Base-by-base conservation (phyloP, 768 basidiomycete species). In the Mrakia frigida region DNA sequence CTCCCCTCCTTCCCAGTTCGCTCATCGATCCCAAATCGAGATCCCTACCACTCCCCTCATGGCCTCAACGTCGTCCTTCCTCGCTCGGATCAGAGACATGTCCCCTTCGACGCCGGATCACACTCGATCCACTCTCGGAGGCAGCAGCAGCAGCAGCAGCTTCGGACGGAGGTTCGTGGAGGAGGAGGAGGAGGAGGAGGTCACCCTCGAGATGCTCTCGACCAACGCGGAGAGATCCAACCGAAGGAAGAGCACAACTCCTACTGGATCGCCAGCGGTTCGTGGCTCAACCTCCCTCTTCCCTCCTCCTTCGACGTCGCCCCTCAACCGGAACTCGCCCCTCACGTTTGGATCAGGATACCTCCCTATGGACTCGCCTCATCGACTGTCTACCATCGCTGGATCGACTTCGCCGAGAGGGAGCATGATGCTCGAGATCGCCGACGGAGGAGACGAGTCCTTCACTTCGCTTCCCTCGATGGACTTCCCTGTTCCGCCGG, bases 401-500 rank as follows among this genome's bases (percentile, higher is more conserved):
- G 65, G 65, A n/a, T 68, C 65, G 3, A 68, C 65, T 37, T 68
- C 65, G 14, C 65, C 65, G 35, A 39, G 65, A 35, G 39, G 25
- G 31, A 68, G 25, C 35, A 39, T 35, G 35, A 39, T 35, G 35
- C 35, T 39, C 6, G 37, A 21, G 16, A 16, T 16, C 14, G 65
- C 25, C 35, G 65, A 68, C 65, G 35, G 25, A 39, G 33, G 16
- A 31, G 59, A 73, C 72, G 59, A 37, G 72, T 73, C 72, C 59
- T 43, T 37, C 59, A 63, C 60, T 5, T 63, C 41, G 14, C 61
- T 74, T 25, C 59, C 61, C 39, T 74, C 73, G 39, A 43, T 74
- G 60, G 73, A 74, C 39, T 63, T 74, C 59, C 73, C 61, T 14
- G 46, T n/a, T 5, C 73, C 73, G 6, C 73, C 73, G 28, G 25